Evolutionary conservation across 2,329 filamentous ascomycete species (phyloP), one percentile per base, ranked within the genome.

Genomic region (Teratosphaeriaceae sp.): DNA sequence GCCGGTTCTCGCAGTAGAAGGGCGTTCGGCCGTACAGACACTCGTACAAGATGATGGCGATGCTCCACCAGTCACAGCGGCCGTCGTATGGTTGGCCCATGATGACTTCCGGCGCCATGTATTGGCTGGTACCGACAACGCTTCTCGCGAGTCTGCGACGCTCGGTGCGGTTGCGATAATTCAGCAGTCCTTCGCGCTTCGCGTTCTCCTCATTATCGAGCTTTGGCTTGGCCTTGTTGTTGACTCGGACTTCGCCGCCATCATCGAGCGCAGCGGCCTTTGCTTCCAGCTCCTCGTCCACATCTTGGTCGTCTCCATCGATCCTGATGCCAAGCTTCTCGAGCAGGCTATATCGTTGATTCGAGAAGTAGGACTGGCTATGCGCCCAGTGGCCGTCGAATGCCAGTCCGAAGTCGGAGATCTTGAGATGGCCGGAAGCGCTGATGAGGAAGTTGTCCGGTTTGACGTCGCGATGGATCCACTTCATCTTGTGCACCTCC

Each of bases 381-480:
- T 97, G 90, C 12, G 85, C 80, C 90, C 90, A 97, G 61, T 95
- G 87, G 0, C 90, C 89, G 59, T 96, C 86, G 60, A 97, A 97
- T 0, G 90, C 88, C 27, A 98, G 76, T 0, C 92, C 90, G 63
- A 98, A 98, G 57, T 98, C 92, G 0, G 89, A 94, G 29, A 97
- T 95, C 60, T 94, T 96, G 46, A 97, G 66, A 62, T 98, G 92
- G 0, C 92, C 89, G 15, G 85, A 84, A 0, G 85, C 78, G 7
- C 85, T 86, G 55, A 97, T 88, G 22, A 97, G 74, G 57, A 98
- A 97, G 57, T 98, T 98, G 71, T 97, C 90, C 0, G 90, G 92
- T 64, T 98, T 98, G 61, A 97, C 79, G 64, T 97, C 92, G 15
- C 90, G 84, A 62, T 98, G 92, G 37, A 98, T 95, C 75, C 88